Evolutionary conservation across 768 basidiomycete genomes (phyloP), one percentile per base, ranked within the genome.

Genomic region (Favolaschia claudopus): DNA sequence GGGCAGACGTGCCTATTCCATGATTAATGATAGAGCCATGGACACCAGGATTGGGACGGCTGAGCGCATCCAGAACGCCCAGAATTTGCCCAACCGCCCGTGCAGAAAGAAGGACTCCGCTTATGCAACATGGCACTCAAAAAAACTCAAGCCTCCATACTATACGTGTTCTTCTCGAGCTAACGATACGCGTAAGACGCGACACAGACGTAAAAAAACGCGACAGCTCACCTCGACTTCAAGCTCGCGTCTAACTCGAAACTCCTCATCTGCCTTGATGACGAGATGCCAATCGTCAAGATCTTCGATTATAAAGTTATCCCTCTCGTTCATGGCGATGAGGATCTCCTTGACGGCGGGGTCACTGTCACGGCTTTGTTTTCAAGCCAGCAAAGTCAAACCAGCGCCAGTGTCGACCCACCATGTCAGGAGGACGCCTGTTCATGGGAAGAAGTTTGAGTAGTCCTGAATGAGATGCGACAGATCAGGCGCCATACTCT

Each of bases 301-400:
- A 67, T 95, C 93, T 66, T 94, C 90, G 59, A 95, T 91, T 62
- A 95, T 88, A 71, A 95, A 95, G 51, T 80, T 84, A 9, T 85
- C 79, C 68, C 83, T 88, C 68, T 94, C 91, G 69, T 95, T 91
- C 88, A 95, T 86, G 31, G 85, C 77, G 48, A 93, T 78, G 32
- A 95, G 79, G 53, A 95, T 93, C 70, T 94, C 92, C 74, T 95
- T 95, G 58, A 95, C 93, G 1, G 92, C 93, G 2, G 92, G 86
- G 71, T 95, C 93, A 69, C 93, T 94, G 67, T 24, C 4, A 7
- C 37, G 27, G 8, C 38, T n/a, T n/a, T n/a, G n/a, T n/a, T n/a
- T n/a, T n/a, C n/a, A 24, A 39, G 50, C 36, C 45, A 43, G n/a
- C n/a, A n/a, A n/a, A n/a, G n/a, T n/a, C 40, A n/a, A 39, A n/a